Percentiles rank a stretch among this genome's conserved stretches.
Evolutionary conservation across 139 green algal genomes (phyloP).

Genomic region (Coccomyxa sp.): DNA sequence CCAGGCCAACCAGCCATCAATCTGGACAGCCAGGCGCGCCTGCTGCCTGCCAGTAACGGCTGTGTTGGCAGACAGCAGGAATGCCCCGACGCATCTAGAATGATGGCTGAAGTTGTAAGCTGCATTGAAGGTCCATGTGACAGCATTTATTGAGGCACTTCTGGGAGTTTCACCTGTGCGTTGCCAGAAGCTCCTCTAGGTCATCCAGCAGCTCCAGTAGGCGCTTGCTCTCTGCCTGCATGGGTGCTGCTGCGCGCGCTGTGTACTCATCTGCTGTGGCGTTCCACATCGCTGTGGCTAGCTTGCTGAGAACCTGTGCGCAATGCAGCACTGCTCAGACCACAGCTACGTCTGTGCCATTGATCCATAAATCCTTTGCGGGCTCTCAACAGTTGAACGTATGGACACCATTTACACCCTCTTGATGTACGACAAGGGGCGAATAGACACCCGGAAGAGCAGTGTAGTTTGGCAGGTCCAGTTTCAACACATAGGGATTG

Average conservation of each 20-base stretch:
- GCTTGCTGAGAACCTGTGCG: conserved; percentile 27
- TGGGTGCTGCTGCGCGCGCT: conserved; percentile 4
- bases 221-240: not conserved
- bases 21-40: not conserved
- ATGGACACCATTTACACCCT: too few species aligned
- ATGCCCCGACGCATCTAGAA: not conserved
- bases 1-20: not conserved
- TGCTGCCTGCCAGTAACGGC: not conserved
- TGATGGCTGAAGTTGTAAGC: not conserved
- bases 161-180: not conserved
- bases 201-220: conserved; percentile 34
- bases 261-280: conserved; percentile 11
- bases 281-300: not conserved
- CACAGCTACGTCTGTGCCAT: too few species aligned
- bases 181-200: conserved; percentile 35
- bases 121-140: not conserved
- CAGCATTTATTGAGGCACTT: not conserved
- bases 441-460: too few species aligned
- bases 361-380: too few species aligned
- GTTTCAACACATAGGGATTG: too few species aligned
- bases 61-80: not conserved
- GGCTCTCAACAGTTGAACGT: too few species aligned
- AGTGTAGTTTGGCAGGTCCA: too few species aligned
- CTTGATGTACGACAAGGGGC: too few species aligned
- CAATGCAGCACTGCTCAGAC: too few species aligned